These are phyloP conservation scores for Serendipita sp. DNA, from an alignment of 768 basidiomycete species.

Conservation along the genomic window DNA sequence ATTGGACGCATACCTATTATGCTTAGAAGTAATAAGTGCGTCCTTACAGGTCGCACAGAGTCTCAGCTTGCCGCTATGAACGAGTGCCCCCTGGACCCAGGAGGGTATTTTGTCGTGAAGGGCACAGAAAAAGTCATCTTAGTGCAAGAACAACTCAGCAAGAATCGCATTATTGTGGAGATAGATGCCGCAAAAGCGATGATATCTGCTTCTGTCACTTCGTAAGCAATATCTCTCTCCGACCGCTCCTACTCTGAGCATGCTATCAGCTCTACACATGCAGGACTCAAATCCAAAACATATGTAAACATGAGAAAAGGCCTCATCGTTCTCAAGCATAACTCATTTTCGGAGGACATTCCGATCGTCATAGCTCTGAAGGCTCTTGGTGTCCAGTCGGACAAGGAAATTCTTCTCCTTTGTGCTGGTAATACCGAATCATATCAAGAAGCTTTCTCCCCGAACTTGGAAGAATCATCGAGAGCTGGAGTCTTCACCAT, in stretches of 20 bases:
- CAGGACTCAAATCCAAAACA: conserved; percentile 87
- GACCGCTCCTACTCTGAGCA: not conserved
- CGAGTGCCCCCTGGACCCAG: conserved; percentile 96
- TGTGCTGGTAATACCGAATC: conserved; percentile 84
- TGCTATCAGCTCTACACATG: conserved; percentile 51
- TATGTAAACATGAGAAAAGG: conserved; percentile 93
- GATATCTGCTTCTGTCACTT: conserved; percentile 91
- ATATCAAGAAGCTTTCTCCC: conserved; percentile 73
- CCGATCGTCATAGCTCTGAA: conserved; percentile 94
- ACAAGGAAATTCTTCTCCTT: conserved; percentile 91
- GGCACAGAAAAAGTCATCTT: conserved; percentile 99
- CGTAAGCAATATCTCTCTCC: conserved; percentile 38
- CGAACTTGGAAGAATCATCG: conserved; percentile 88
- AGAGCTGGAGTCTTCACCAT: conserved; percentile 82
- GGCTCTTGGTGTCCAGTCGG: conserved; percentile 89
- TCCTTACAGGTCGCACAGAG: conserved; percentile 61
- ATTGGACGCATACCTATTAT: conserved; percentile 93
- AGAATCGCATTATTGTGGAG: conserved; percentile 98
- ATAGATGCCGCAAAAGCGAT: conserved; percentile 76
- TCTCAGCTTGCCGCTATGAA: conserved; percentile 83
- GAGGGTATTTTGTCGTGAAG: conserved; percentile 98
- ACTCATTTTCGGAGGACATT: conserved; percentile 92
- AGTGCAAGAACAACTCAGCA: conserved; percentile 96
- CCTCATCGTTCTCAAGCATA: conserved; percentile 92
- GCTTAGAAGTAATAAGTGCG: conserved; percentile 91